Percentiles rank a stretch among this genome's conserved stretches.
These are phyloP conservation scores for Cryptococcus sp. DNA, from an alignment of 1,284 basidiomycete species.

Conservation along the genomic window DNA sequence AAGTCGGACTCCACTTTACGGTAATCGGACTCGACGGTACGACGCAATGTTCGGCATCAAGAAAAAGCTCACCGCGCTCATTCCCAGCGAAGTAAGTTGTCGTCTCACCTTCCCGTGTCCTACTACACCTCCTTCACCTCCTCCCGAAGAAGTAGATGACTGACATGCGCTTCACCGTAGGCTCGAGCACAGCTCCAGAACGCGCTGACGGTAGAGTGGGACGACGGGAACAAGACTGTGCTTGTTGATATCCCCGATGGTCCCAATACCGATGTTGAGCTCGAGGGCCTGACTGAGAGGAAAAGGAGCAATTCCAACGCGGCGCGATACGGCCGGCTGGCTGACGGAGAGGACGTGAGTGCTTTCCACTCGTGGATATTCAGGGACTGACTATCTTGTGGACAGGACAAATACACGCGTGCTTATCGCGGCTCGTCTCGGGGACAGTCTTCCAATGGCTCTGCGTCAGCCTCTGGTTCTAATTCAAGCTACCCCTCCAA, in stretches of 20 bases:
- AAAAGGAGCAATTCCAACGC: slow-evolving; percentile 5
- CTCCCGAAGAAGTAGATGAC: not conserved
- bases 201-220: slow-evolving; percentile 48
- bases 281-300: slow-evolving; percentile 21
- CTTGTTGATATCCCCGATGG: slow-evolving; percentile 38
- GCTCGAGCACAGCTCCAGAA: slow-evolving; percentile 37
- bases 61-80: slow-evolving; percentile 18
- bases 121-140: not conserved
- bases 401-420: not conserved
- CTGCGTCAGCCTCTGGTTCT: not conserved
- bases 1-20: too few species aligned
- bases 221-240: slow-evolving; percentile 43
- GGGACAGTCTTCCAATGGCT: not conserved
- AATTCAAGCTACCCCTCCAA: not conserved
- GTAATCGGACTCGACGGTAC: too few species aligned
- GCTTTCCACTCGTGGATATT: not conserved
- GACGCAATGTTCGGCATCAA: slow-evolving; percentile 17
- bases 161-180: not conserved
- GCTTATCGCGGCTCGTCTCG: not conserved
- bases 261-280: slow-evolving; percentile 30
- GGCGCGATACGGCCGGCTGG: slow-evolving; percentile 32
- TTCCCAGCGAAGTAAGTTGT: slow-evolving; percentile 18
- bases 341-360: slow-evolving; percentile 34
- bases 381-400: not conserved
- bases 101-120: not conserved